These are phyloP conservation scores for Ophiocordyceps unilateralis DNA, from an alignment of 2,329 filamentous ascomycete species.

Conservation along the genomic window DNA sequence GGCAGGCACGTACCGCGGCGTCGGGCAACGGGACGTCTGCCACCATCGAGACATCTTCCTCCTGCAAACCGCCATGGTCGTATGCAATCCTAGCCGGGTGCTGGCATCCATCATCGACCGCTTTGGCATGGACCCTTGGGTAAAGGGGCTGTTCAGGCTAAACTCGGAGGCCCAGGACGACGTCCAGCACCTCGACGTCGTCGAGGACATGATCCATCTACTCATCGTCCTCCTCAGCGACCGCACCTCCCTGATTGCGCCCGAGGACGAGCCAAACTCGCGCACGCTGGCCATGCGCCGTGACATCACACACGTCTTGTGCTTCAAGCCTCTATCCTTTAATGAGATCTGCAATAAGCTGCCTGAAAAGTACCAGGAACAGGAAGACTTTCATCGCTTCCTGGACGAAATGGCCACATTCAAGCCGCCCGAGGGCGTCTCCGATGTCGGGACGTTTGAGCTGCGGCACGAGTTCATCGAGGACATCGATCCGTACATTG, in stretches of 20 bases:
- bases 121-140: slow-evolving; percentile 77
- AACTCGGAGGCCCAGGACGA: slow-evolving; percentile 68
- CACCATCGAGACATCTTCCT: slow-evolving; percentile 93
- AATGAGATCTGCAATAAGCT: slow-evolving; percentile 77
- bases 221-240: slow-evolving; percentile 84
- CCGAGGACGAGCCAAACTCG: slow-evolving; percentile 46
- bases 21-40: slow-evolving; percentile 76
- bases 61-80: slow-evolving; percentile 74
- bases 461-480: slow-evolving; percentile 73
- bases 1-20: slow-evolving; percentile 81
- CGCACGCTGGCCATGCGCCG: slow-evolving; percentile 60
- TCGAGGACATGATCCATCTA: slow-evolving; percentile 90
- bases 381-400: slow-evolving; percentile 72
- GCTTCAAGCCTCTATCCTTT: slow-evolving; percentile 91
- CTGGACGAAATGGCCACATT: slow-evolving; percentile 79
- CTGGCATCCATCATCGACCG: slow-evolving; percentile 82
- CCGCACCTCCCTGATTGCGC: slow-evolving; percentile 58
- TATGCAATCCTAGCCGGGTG: slow-evolving; percentile 68
- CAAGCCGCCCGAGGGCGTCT: slow-evolving; percentile 76
- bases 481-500: slow-evolving; percentile 85
- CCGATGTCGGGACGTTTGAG: slow-evolving; percentile 88
- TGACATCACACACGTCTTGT: slow-evolving; percentile 84
- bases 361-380: slow-evolving; percentile 76
- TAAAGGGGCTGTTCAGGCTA: slow-evolving; percentile 62
- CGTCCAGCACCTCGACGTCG: slow-evolving; percentile 72